Conservation (phyloP, 2,329 filamentous ascomycete genomes). For the Fragosphaeria purpurea region DNA sequence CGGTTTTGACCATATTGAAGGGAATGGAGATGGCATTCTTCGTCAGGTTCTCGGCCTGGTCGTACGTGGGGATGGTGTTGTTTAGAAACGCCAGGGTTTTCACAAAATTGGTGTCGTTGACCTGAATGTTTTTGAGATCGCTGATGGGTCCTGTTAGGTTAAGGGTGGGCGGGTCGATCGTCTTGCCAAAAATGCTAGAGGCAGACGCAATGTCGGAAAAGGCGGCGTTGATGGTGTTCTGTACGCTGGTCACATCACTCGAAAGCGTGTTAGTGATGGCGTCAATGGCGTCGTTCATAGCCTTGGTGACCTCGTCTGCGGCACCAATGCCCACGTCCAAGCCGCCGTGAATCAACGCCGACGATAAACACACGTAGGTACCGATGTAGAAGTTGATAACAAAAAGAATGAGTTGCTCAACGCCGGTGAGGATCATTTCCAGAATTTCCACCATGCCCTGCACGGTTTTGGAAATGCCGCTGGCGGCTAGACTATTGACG, state of each 20-base stretch:
- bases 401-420: constrained; percentile 84
- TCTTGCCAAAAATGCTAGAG: constrained; percentile 32
- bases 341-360: constrained; percentile 69
- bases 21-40: constrained; percentile 64
- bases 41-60: constrained; percentile 73
- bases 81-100: constrained; percentile 64
- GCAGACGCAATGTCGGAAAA: constrained; percentile 45
- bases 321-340: constrained; percentile 53
- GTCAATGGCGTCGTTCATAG: constrained; percentile 42
- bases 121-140: constrained; percentile 57
- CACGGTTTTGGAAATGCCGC: constrained; percentile 70
- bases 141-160: constrained; percentile 56
- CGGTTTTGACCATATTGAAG: constrained; percentile 67
- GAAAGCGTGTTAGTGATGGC: constrained; percentile 46
- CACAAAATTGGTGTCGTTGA: constrained; percentile 58
- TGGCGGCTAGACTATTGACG: constrained; percentile 76
- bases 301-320: constrained; percentile 31
- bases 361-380: constrained; percentile 84
- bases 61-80: constrained; percentile 69
- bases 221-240: constrained; percentile 46
- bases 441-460: constrained; percentile 71
- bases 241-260: constrained; percentile 29
- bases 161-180: constrained; percentile 32
- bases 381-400: constrained; percentile 84
- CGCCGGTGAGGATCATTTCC: constrained; percentile 66